Evolutionary conservation across 495 filamentous ascomycete species (phyloP).

Genomic region (Delitschia confertaspora): DNA sequence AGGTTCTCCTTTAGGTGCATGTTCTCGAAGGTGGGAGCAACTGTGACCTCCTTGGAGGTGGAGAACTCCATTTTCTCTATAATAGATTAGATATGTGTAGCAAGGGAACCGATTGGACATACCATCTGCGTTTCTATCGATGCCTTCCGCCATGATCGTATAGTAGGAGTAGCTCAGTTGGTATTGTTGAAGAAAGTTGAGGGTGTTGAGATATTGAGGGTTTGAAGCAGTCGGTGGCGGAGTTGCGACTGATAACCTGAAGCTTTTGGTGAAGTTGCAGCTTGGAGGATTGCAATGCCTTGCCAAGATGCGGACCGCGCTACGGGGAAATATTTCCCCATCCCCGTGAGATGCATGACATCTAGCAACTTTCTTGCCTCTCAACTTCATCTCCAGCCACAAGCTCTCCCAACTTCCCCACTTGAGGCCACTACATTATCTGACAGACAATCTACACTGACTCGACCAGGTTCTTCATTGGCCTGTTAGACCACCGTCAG

Average conservation of each 20-base stretch:
- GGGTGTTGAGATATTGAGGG: not conserved
- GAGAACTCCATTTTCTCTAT: conserved; percentile 91
- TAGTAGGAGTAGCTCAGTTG: not conserved
- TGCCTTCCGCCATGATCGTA: conserved; percentile 77
- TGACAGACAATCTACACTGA: too few relatives aligned
- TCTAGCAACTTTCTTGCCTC: too few relatives aligned
- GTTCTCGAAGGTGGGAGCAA: conserved; percentile 63
- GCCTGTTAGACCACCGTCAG: conserved; percentile 21
- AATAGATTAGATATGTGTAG: too few relatives aligned
- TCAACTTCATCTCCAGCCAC: too few relatives aligned
- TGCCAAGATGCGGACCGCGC: too few relatives aligned
- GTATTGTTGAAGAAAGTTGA: not conserved
- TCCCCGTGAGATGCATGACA: too few relatives aligned
- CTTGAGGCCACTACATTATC: too few relatives aligned
- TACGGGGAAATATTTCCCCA: too few relatives aligned
- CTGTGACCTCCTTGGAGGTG: conserved; percentile 94
- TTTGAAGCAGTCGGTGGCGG: not conserved
- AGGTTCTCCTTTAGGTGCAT: conserved; percentile 94
- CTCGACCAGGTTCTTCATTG: not conserved
- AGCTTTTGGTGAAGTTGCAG: too few relatives aligned
- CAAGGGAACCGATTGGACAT: conserved; percentile 22
- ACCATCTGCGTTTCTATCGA: conserved; percentile 85
- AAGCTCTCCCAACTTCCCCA: too few relatives aligned
- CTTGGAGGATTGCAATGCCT: too few relatives aligned
- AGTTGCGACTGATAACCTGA: not conserved